Conservation (phyloP, 2,329 filamentous ascomycete species). For the Trichophyton schoenleinii region DNA sequence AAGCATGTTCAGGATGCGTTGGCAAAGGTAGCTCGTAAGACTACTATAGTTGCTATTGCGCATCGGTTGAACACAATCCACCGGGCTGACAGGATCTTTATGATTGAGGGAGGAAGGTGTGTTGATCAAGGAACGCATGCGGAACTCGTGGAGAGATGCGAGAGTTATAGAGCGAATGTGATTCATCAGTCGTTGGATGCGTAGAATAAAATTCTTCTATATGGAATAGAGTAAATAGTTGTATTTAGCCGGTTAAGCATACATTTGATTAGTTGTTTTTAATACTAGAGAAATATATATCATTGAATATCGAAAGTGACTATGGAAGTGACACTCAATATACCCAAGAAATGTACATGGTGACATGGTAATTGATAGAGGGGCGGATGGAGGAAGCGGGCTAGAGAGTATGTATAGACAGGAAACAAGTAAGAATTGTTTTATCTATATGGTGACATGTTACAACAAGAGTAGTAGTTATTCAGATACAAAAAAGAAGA, state of each 20-base stretch:
- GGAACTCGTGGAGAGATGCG: constrained; percentile 37
- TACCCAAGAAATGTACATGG: not conserved
- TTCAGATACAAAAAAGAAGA: not conserved
- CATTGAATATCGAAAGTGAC: not conserved
- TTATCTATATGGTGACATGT: constrained; percentile 1
- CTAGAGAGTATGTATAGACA: not conserved
- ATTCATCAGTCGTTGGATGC: constrained; percentile 36
- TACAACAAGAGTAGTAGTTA: constrained; percentile 1
- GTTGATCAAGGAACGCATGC: constrained; percentile 39
- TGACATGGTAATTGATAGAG: not conserved
- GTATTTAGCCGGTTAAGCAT: not conserved
- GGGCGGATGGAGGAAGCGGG: too few relatives aligned
- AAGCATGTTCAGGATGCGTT: constrained; percentile 35
- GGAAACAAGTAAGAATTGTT: not conserved
- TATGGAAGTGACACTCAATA: not conserved
- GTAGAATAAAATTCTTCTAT: constrained; percentile 6
- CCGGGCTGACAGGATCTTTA: constrained; percentile 69
- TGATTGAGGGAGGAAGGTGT: constrained; percentile 38
- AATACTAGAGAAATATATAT: not conserved
- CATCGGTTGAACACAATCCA: constrained; percentile 32
- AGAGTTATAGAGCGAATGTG: constrained; percentile 40
- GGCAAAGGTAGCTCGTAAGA: constrained; percentile 22
- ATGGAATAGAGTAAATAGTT: too few relatives aligned
- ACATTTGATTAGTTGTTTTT: not conserved
- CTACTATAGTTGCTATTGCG: constrained; percentile 31